These are phyloP conservation scores for Gyromitra esculenta DNA, from an alignment of 2,329 filamentous ascomycete genomes.

Conservation along the genomic window DNA sequence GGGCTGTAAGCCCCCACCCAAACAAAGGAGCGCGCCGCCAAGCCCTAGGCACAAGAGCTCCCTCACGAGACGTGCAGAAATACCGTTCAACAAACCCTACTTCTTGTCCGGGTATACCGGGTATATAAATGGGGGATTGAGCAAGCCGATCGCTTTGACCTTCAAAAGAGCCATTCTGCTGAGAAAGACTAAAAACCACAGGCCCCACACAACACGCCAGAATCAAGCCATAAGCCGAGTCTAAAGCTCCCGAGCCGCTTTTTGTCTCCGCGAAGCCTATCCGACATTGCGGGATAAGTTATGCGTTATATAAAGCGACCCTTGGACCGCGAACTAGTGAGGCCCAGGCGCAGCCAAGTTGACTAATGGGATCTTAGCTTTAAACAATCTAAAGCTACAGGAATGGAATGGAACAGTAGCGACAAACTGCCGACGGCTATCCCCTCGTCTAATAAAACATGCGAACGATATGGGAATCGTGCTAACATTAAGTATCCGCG, in stretches of 20 bases:
- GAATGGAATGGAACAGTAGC: background rate
- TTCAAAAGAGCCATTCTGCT: background rate
- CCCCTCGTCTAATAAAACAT: too few relatives aligned
- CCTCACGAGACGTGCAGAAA: background rate
- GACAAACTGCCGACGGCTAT: too few relatives aligned
- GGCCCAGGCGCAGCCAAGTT: background rate
- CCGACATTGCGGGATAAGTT: background rate
- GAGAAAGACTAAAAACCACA: background rate
- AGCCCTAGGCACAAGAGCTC: conserved; percentile 5
- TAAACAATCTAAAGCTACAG: background rate
- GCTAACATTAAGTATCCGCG: too few relatives aligned
- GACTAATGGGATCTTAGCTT: background rate
- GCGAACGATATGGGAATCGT: too few relatives aligned
- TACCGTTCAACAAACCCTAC: background rate
- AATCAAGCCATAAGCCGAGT: conserved; percentile 19
- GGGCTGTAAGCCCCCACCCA: background rate
- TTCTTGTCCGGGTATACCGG: background rate
- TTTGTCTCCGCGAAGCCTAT: background rate
- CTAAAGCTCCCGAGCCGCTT: conserved; percentile 31
- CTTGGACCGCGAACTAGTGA: background rate
- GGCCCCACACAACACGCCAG: background rate
- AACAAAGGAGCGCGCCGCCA: background rate
- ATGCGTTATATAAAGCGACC: conserved; percentile 5
- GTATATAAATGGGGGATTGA: background rate
- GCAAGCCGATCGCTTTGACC: conserved; percentile 5